Evolutionary conservation across 2,329 filamentous ascomycete species (phyloP).

Genomic region (Capronia americana): DNA sequence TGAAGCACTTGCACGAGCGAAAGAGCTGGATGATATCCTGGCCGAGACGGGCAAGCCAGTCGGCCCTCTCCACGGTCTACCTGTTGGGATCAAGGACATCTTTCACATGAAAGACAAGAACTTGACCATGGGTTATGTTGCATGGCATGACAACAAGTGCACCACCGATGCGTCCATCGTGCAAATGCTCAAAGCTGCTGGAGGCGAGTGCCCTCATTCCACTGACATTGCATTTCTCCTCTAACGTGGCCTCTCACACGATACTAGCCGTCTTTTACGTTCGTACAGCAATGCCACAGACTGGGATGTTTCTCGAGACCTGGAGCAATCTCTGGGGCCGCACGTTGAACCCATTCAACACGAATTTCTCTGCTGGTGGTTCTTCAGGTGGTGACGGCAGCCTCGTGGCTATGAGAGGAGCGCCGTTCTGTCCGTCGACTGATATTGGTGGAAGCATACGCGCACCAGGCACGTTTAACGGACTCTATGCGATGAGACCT

Average conservation of each 20-base stretch:
- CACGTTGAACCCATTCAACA: slow-evolving; percentile 63
- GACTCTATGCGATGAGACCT: slow-evolving; percentile 50
- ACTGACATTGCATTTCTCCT: no score
- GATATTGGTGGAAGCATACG: slow-evolving; percentile 58
- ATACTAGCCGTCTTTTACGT: slow-evolving; percentile 42
- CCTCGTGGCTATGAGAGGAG: slow-evolving; percentile 59
- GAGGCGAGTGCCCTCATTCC: slow-evolving; percentile 24
- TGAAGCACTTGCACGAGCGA: slow-evolving; percentile 55
- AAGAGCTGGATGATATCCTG: slow-evolving; percentile 54
- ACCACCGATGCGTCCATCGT: slow-evolving; percentile 41
- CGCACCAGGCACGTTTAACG: slow-evolving; percentile 50
- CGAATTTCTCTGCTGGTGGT: slow-evolving; percentile 59
- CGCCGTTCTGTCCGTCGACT: slow-evolving; percentile 48
- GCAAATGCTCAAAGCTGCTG: slow-evolving; percentile 42
- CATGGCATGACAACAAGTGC: slow-evolving; percentile 40
- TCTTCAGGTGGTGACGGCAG: slow-evolving; percentile 65
- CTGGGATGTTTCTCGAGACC: slow-evolving; percentile 44
- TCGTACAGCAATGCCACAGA: slow-evolving; percentile 44
- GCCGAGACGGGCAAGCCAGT: slow-evolving; percentile 26
- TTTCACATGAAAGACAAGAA: slow-evolving; percentile 41
- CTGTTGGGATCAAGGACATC: slow-evolving; percentile 60
- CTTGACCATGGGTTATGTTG: slow-evolving; percentile 42
- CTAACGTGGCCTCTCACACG: not conserved
- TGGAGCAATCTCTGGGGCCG: slow-evolving; percentile 43
- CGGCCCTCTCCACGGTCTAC: slow-evolving; percentile 59